Evolutionary conservation across 441 rosid species (phyloP), one percentile per base, ranked within the genome.

Genomic region (Manihot esculenta): DNA sequence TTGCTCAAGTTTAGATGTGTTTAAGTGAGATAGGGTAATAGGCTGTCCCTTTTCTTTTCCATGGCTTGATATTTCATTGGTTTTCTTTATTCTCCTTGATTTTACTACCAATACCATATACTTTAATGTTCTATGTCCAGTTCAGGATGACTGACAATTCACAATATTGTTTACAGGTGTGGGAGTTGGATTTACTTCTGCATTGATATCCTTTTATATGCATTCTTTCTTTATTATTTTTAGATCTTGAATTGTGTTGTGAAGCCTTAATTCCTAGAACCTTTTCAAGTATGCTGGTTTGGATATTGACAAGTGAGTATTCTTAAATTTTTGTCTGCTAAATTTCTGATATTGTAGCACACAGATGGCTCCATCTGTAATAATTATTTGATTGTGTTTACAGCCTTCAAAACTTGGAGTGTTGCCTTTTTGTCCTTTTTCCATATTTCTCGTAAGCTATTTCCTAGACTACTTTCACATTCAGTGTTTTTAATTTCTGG

Each of bases 381-480:
- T 64, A 20, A 69, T n/a, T 69, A 55, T 66, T 41, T 53, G 7
- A 23, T 74, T 47, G 53, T 69, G 45, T 72, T 56, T 79, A 73
- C 93, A 95, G 99, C 77, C 96, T 93, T 82, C 99, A 95, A 81
- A 95, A 95, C 82, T 76, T 95, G 85, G 99, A 95, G 83, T 88
- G 97, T 89, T 95, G 99, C 82, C 99, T 95, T 74, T 85, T 95
- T 50, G 99, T 95, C 65, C 95, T 95, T 71, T 95, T 95, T 71
- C 99, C 99, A 59, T 95, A 95, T 85, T 95, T 95, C 84, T 95
- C 97, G 99, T 95, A 86, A 88, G 96, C 73, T 76, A 69, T 66
- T 66, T 69, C 69, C 38, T 30, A 23, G 17, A 35, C 72, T 33
- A 26, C 50, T 66, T 64, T 38, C 33, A 64, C 44, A 48, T 64